Evolutionary conservation across 768 basidiomycete genomes (phyloP), one percentile per base, ranked within the genome.

Genomic region (Galerina marginata): DNA sequence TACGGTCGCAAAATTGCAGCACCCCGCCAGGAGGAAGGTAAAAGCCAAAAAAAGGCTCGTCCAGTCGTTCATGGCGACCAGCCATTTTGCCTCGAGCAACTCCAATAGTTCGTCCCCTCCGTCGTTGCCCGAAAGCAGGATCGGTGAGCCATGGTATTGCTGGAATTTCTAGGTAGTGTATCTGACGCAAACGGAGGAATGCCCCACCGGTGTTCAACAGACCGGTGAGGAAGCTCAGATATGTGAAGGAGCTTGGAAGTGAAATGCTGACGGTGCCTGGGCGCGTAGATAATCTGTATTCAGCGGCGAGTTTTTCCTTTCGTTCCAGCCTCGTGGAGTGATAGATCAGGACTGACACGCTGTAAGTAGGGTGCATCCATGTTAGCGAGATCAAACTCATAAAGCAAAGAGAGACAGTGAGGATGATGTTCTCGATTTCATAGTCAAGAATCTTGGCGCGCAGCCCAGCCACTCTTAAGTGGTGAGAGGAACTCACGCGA

Each of bases 31-130:
- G 49, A 69, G 38, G 59, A 69, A 69, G 12, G 63, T 59, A 9
- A 55, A 20, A 3, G 56, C 55, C 56, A 69, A 45, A 53, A 67
- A 63, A 6, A 69, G 56, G 52, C 64, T 69, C 25, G 60, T 65
- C 68, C 68, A 69, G 50, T 69, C 65, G 39, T 66, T 69, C 53
- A 67, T 39, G 38, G 68, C 66, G 9, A 67, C 66, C 16, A 65
- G 26, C 60, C 64, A 60, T 39, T 66, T 58, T 3, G 68, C 68
- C 11, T 64, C 59, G 1, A 66, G 44, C 11, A 68, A 48, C 26
- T 61, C 53, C 51, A 65, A 33, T 9, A 61, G 23, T 11, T 61
- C 56, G 12, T 62, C 61, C 2, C 58, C 50, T 6, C 38, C 55
- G 11, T 56, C 52, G 39, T 29, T 26, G n/a, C 29, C 56, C 25